Conservation (phyloP, 2,329 filamentous ascomycete species). For the Cladobotryum mycophilum region DNA sequence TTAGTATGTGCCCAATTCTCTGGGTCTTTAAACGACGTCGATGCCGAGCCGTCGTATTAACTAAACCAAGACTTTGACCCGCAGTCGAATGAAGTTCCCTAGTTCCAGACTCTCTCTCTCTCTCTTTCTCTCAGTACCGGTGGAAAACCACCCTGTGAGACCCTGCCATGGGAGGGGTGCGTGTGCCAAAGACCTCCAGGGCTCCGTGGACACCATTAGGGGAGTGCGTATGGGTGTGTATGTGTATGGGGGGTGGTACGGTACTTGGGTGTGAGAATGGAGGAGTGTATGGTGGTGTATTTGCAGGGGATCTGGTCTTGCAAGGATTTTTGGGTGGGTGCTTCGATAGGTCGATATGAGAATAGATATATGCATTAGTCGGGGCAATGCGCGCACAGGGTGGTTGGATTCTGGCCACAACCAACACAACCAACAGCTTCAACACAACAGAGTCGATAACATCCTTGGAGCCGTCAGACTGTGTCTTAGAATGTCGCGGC, state of each 20-base stretch:
- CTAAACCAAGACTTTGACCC: slow-evolving; percentile 7
- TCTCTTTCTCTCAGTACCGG: slow-evolving; percentile 3
- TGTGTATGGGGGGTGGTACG: too few species aligned
- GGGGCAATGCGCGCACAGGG: neutral
- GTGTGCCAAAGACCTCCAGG: too few species aligned
- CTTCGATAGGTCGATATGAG: neutral
- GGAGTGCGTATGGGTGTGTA: too few species aligned
- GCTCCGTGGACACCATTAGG: too few species aligned
- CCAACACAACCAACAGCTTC: too few species aligned
- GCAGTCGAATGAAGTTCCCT: slow-evolving; percentile 4
- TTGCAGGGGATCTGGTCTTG: too few species aligned
- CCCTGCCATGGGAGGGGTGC: neutral
- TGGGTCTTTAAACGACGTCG: slow-evolving; percentile 10
- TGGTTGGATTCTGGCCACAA: neutral
- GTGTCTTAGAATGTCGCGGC: neutral
- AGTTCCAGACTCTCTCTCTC: neutral
- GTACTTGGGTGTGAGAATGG: too few species aligned
- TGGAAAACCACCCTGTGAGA: neutral
- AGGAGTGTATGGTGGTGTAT: too few species aligned
- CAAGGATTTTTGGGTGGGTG: too few species aligned
- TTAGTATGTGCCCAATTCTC: slow-evolving; percentile 11
- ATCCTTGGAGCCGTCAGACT: too few species aligned
- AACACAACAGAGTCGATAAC: too few species aligned
- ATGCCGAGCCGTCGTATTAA: slow-evolving; percentile 11
- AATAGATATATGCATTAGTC: neutral